A percentile compares a stretch with the other conserved stretches of the same genome.
Conservation (phyloP, 2,329 filamentous ascomycete species). For the Coniella lustricola region DNA sequence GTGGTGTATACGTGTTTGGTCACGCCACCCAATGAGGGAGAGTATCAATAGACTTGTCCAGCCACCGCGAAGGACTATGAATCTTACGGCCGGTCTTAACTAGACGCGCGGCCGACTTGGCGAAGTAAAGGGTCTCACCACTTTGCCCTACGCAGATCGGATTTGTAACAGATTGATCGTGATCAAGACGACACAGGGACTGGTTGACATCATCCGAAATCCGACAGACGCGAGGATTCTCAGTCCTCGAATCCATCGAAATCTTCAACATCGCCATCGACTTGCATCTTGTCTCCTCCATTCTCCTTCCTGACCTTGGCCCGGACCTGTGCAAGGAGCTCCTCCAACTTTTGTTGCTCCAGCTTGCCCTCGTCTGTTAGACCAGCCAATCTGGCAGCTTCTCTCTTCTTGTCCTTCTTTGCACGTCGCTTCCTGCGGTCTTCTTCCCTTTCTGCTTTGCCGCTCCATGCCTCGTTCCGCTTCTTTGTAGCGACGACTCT, state of each 20-base stretch:
- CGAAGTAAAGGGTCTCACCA: no score
- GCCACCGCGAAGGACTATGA: no score
- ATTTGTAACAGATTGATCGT: no score
- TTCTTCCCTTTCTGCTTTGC: constrained; percentile 60
- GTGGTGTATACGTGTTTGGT: no score
- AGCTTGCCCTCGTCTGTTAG: constrained; percentile 67
- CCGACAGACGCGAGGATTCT: neutral
- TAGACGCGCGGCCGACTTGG: no score
- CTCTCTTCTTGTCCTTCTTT: constrained; percentile 35
- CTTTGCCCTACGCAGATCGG: no score
- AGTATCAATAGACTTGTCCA: no score
- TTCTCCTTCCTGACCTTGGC: constrained; percentile 42
- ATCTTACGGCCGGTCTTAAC: no score
- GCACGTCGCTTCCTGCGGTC: constrained; percentile 37
- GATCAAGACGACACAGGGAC: no score
- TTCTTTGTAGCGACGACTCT: constrained; percentile 45
- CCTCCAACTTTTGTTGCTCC: constrained; percentile 55
- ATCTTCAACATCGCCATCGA: constrained; percentile 30
- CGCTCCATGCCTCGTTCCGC: constrained; percentile 66
- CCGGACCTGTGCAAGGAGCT: constrained; percentile 58
- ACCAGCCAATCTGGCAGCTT: constrained; percentile 53
- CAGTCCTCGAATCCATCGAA: constrained; percentile 54
- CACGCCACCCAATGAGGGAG: no score
- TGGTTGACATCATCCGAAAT: no score
- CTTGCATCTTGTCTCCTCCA: constrained; percentile 28